These are phyloP conservation scores for Hibiscus trionum DNA, from an alignment of 345 rosid genomes.

Conservation along the genomic window DNA sequence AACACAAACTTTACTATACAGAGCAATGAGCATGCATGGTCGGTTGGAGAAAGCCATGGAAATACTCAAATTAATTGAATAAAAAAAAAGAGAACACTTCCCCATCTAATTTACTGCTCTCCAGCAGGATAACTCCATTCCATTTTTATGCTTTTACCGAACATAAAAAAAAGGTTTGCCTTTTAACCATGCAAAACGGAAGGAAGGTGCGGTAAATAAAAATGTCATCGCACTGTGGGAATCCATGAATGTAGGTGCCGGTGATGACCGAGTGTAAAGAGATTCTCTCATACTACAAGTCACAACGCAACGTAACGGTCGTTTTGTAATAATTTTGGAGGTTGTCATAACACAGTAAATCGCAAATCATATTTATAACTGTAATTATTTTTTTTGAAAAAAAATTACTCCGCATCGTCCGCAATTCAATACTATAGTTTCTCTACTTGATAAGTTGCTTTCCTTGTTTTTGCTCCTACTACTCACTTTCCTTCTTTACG, in stretches of 20 bases:
- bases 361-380: no score
- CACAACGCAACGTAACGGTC: no score
- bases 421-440: no score
- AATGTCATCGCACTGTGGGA: not conserved
- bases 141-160: not conserved
- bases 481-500: conserved; percentile 1
- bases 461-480: conserved; percentile 12
- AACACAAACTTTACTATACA: not conserved
- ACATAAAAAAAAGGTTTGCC: no score
- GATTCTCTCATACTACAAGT: not conserved
- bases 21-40: not conserved
- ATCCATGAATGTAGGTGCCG: not conserved
- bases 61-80: not conserved
- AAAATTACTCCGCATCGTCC: no score
- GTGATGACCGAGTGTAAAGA: not conserved
- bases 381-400: no score
- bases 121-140: not conserved
- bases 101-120: not conserved
- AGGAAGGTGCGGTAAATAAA: not conserved
- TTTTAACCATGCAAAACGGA: conserved; percentile 2
- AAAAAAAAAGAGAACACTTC: not conserved
- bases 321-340: no score
- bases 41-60: not conserved
- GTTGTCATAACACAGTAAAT: no score
- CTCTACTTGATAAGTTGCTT: conserved; percentile 19